Evolutionary conservation across 140 eudicot genomes (phyloP).

Genomic region (Artemisia princeps): DNA sequence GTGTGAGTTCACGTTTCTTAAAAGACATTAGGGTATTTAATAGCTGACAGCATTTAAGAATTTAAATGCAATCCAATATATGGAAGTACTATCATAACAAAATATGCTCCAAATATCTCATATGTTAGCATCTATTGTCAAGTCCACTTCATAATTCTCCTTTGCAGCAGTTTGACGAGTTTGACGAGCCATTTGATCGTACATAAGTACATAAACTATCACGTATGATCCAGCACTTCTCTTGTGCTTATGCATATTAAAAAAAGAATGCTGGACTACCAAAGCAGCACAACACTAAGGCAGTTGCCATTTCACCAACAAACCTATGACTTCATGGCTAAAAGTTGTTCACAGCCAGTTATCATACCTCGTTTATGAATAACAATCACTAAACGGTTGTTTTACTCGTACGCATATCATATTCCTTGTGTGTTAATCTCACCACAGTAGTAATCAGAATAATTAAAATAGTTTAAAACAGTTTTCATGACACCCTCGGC

Average conservation of each 20-base stretch:
- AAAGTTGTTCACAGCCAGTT: too few species aligned
- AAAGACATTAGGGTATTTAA: conserved; percentile 2
- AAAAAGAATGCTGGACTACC: background rate
- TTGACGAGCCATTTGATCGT: background rate
- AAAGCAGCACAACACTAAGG: background rate
- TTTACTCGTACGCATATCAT: too few species aligned
- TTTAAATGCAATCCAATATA: background rate
- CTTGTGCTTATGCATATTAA: background rate
- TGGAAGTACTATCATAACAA: background rate
- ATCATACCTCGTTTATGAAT: too few species aligned
- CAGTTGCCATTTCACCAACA: too few species aligned
- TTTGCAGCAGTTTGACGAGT: background rate
- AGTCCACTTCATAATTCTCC: background rate
- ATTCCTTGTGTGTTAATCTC: too few species aligned
- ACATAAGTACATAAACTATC: background rate
- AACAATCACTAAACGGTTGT: too few species aligned
- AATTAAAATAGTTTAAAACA: too few species aligned
- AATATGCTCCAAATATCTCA: background rate
- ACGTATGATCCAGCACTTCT: background rate
- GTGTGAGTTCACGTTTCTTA: background rate
- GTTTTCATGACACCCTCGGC: too few species aligned
- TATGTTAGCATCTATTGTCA: background rate
- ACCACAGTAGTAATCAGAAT: too few species aligned
- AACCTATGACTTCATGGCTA: too few species aligned
- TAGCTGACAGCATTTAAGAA: background rate